A percentile compares a stretch with the other conserved stretches of the same genome.
Conservation (phyloP, 768 basidiomycete genomes). For the Sarcodon aspratus region DNA sequence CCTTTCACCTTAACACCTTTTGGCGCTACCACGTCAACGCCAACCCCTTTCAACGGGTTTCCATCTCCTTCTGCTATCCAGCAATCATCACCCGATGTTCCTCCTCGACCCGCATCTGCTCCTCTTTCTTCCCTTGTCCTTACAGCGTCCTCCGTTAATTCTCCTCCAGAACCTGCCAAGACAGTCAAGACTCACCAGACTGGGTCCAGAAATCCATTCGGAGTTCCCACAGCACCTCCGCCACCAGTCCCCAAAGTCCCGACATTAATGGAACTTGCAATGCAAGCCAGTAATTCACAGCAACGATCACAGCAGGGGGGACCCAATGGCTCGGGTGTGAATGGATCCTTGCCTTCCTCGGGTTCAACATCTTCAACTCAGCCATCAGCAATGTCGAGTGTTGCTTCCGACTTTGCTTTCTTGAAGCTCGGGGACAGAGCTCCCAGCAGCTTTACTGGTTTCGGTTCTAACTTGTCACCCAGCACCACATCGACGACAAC, state of each 20-base stretch:
- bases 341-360: conserved; percentile 5
- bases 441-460: not conserved
- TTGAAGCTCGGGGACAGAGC: conserved; percentile 15
- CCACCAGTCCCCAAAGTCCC: conserved; percentile 68
- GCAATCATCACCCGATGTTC: conserved; percentile 15
- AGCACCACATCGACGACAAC: conserved; percentile 19
- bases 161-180: conserved; percentile 47
- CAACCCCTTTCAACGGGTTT: conserved; percentile 1
- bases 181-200: conserved; percentile 59
- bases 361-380: conserved; percentile 5
- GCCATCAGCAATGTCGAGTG: conserved; percentile 42
- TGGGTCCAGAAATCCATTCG: conserved; percentile 93
- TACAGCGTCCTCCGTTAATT: conserved; percentile 13
- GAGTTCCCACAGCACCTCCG: conserved; percentile 47
- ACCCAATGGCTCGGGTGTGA: conserved; percentile 6
- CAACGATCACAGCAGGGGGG: conserved; percentile 17
- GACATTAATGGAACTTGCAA: conserved; percentile 71
- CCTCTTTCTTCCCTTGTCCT: conserved; percentile 37
- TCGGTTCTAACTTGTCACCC: not conserved
- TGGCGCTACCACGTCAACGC: conserved; percentile 5
- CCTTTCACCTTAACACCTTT: not conserved
- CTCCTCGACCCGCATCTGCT: conserved; percentile 60
- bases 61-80: conserved; percentile 8
- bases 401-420: conserved; percentile 63
- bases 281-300: conserved; percentile 11